Percentiles rank a stretch among this genome's conserved stretches.
Conservation (phyloP, 768 basidiomycete genomes). For the Tylopilus vinaceipallidus region DNA sequence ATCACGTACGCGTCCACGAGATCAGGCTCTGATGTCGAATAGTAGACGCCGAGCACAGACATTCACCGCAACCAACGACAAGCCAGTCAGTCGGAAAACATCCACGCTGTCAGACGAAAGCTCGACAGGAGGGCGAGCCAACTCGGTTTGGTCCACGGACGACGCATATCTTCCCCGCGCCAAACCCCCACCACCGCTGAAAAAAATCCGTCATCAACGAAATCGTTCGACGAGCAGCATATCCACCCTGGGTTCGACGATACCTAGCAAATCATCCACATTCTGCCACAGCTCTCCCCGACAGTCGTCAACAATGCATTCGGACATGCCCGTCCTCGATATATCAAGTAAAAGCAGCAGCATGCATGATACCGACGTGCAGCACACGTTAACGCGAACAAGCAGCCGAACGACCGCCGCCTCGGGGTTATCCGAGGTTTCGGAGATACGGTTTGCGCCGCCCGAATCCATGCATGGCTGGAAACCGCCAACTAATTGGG, state of each 20-base stretch:
- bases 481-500: conserved; percentile 26
- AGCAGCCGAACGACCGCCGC: neutral
- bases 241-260: neutral
- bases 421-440: neutral
- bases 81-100: neutral
- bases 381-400: neutral
- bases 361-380: neutral
- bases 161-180: conserved; percentile 24
- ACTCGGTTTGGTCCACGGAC: conserved; percentile 12
- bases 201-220: conserved; percentile 9
- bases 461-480: neutral
- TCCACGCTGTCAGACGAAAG: neutral
- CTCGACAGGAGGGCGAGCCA: neutral
- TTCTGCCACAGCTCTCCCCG: neutral
- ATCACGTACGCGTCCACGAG: neutral
- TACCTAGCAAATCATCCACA: neutral
- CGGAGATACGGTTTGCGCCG: neutral
- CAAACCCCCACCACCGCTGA: conserved; percentile 17
- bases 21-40: neutral
- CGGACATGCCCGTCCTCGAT: neutral
- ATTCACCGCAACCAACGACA: neutral
- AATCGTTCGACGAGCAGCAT: neutral
- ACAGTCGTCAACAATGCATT: neutral
- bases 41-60: neutral
- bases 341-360: neutral